Conservation (phyloP, 2,329 filamentous ascomycete genomes). For the Calonectria multiphialidica region DNA sequence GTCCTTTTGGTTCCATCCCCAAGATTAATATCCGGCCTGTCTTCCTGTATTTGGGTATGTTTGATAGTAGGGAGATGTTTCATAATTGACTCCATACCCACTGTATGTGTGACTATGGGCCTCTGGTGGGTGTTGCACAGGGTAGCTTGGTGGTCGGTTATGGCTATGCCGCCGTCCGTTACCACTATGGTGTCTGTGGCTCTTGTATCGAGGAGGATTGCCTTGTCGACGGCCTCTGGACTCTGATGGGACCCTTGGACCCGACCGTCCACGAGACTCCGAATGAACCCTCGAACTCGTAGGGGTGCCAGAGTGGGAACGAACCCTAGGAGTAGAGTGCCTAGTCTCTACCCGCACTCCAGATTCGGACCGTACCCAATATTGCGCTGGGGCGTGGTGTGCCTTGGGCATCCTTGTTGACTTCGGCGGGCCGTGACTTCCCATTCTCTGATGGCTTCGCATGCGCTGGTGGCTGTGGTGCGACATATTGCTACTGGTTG, state of each 20-base stretch:
- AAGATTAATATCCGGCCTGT: neutral
- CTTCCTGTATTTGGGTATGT: neutral
- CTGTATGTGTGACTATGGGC: neutral
- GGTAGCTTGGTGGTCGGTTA: neutral
- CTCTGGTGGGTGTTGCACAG: neutral
- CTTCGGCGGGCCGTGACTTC: neutral
- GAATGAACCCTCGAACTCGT: neutral
- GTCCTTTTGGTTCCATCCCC: no score
- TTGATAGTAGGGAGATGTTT: neutral
- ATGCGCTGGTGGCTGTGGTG: neutral
- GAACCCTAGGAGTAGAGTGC: neutral
- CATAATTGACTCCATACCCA: neutral
- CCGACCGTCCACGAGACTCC: neutral
- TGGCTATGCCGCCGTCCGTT: neutral
- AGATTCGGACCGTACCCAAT: neutral
- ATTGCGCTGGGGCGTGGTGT: neutral
- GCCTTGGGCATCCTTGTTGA: neutral
- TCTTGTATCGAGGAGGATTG: neutral
- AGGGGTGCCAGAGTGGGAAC: neutral
- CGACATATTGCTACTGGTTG: neutral
- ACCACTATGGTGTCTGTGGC: neutral
- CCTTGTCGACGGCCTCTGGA: neutral
- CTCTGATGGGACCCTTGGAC: neutral
- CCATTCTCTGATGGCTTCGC: neutral
- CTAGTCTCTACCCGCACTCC: neutral